A percentile compares a stretch with the other conserved stretches of the same genome.
phyloP scores from a whole-genome alignment of 129 eudicot species.

The Silybum marianum region DNA sequence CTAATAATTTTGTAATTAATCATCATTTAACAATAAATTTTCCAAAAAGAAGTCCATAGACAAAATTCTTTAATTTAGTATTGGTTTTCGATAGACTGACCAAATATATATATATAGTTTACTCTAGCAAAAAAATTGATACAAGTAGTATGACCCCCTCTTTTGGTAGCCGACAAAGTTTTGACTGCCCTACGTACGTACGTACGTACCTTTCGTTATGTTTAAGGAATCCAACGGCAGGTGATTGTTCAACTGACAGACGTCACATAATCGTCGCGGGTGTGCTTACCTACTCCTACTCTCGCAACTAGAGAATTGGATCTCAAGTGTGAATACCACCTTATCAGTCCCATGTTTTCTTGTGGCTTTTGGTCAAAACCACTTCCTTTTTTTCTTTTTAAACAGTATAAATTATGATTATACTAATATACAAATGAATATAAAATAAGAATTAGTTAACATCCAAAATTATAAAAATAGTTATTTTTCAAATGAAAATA shows the following conservation, averaged over 20 bases:
- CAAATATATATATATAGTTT: no score
- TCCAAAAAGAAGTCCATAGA: no score
- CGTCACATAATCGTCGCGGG: neutral
- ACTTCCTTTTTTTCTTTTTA: no score
- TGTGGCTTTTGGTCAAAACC: neutral
- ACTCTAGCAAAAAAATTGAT: no score
- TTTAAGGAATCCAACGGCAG: neutral
- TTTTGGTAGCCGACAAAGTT: neutral
- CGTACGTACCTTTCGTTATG: neutral
- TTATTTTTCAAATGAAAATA: no score
- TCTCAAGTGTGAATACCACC: neutral
- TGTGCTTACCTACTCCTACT: neutral
- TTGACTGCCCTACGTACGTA: neutral
- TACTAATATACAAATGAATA: no score
- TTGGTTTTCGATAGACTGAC: no score
- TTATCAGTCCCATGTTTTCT: neutral
- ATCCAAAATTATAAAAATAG: neutral
- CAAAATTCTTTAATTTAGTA: no score
- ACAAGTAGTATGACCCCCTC: neutral
- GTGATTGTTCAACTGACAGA: neutral
- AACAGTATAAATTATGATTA: neutral
- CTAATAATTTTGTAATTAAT: no score
- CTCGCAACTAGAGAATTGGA: neutral
- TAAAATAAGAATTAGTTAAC: no score
- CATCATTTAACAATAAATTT: no score